Percentiles rank a stretch among this genome's conserved stretches.
These are phyloP conservation scores for Cymbopogon flexuosus DNA, from an alignment of 202 grass and related monocot genomes.

Conservation along the genomic window DNA sequence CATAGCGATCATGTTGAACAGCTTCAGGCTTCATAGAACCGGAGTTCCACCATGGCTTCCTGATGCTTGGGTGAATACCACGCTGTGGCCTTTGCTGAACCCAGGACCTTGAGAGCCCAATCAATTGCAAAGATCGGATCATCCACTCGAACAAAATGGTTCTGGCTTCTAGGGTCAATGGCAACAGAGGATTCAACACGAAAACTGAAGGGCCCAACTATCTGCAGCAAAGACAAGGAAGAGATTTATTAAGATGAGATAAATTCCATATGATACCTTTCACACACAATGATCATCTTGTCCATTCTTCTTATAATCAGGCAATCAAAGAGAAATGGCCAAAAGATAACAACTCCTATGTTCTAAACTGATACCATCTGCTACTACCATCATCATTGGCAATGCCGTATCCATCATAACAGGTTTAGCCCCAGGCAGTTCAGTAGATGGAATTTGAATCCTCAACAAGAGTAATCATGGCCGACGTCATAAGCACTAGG, in stretches of 20 bases:
- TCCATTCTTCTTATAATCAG: neutral
- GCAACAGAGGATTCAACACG: conserved; percentile 65
- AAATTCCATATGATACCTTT: neutral
- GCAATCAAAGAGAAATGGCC: neutral
- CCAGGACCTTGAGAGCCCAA: conserved; percentile 88
- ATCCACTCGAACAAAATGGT: conserved; percentile 45
- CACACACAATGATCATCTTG: neutral
- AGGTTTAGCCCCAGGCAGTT: conserved; percentile 1
- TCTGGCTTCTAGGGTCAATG: conserved; percentile 45
- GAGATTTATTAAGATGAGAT: neutral
- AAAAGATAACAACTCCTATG: neutral
- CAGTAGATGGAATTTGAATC: conserved; percentile 19
- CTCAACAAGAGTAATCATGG: neutral
- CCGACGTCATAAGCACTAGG: neutral
- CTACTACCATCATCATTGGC: neutral
- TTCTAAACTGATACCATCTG: neutral
- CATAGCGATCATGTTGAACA: neutral
- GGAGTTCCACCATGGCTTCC: conserved; percentile 82
- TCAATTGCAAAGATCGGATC: conserved; percentile 78
- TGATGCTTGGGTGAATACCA: conserved; percentile 77
- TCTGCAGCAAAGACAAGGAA: conserved; percentile 37
- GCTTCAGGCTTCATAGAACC: conserved; percentile 63
- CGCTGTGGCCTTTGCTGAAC: conserved; percentile 83
- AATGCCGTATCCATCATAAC: neutral
- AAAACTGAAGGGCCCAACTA: conserved; percentile 90